A percentile compares a stretch with the other conserved stretches of the same genome.
These are phyloP conservation scores for Trichocladium uniseriatum DNA, from an alignment of 495 filamentous ascomycete species.

Conservation along the genomic window DNA sequence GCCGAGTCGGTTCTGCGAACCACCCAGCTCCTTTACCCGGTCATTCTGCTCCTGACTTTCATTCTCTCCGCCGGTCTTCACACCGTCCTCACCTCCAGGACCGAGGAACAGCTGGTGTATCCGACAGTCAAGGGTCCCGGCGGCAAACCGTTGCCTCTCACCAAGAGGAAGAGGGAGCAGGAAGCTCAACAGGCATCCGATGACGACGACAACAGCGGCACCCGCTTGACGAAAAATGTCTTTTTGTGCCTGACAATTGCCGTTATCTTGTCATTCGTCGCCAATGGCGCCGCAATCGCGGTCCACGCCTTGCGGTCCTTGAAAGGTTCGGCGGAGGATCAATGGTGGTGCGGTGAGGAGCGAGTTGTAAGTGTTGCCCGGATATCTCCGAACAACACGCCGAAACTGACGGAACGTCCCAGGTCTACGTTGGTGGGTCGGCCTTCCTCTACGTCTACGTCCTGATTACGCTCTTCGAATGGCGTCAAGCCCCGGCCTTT, in stretches of 20 bases:
- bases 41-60: constrained; percentile 35
- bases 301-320: constrained; percentile 61
- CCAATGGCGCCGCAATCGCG: constrained; percentile 64
- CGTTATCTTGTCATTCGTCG: constrained; percentile 62
- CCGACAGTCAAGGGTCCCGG: constrained; percentile 53
- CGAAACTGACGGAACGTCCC: constrained; percentile 10
- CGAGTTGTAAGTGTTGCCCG: constrained; percentile 56
- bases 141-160: constrained; percentile 67
- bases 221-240: constrained; percentile 53
- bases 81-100: constrained; percentile 35
- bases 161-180: constrained; percentile 36
- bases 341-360: constrained; percentile 86
- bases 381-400: background rate
- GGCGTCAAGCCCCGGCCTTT: constrained; percentile 59
- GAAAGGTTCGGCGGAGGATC: constrained; percentile 18
- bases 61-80: constrained; percentile 34
- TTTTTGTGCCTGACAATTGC: constrained; percentile 67
- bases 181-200: constrained; percentile 22
- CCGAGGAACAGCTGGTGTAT: constrained; percentile 32
- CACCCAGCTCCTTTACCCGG: constrained; percentile 37
- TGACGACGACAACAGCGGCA: constrained; percentile 39
- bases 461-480: constrained; percentile 73
- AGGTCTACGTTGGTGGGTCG: constrained; percentile 77
- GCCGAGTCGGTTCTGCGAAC: constrained; percentile 27
- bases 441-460: constrained; percentile 48